Evolutionary conservation across 176 grass and related monocot species (phyloP).

Genomic region (Aegilops umbellulata): DNA sequence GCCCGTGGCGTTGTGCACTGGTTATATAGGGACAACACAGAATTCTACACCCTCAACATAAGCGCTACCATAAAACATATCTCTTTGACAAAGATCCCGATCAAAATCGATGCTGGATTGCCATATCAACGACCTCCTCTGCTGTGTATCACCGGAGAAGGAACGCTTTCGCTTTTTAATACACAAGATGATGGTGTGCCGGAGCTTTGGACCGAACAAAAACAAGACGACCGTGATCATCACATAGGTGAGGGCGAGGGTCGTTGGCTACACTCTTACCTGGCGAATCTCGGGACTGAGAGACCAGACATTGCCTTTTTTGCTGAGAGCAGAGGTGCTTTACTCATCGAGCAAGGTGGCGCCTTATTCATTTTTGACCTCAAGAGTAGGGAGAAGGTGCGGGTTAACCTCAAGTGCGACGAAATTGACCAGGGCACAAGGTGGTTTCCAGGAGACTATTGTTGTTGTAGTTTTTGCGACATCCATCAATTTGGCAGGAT

Average conservation of each 20-base stretch:
- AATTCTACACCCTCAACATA: background rate
- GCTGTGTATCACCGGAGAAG: background rate
- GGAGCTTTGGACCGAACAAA: background rate
- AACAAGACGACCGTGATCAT: background rate
- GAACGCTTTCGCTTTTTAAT: background rate
- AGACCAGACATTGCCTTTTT: background rate
- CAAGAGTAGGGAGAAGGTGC: background rate
- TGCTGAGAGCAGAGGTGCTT: background rate
- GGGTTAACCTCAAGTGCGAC: background rate
- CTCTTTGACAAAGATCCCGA: background rate
- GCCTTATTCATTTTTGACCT: background rate
- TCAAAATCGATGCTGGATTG: background rate
- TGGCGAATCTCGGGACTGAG: background rate
- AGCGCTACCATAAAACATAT: background rate
- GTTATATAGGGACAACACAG: background rate
- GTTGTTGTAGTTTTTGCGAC: background rate
- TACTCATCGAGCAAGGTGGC: background rate
- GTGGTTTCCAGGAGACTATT: background rate
- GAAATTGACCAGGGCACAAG: background rate
- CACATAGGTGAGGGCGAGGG: background rate
- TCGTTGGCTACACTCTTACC: background rate
- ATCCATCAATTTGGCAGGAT: background rate
- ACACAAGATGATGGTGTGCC: background rate
- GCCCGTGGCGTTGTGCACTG: background rate
- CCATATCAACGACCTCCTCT: background rate